These are phyloP conservation scores for Monotropa hypopitys DNA, from an alignment of 179 eudicot species.

Conservation along the genomic window DNA sequence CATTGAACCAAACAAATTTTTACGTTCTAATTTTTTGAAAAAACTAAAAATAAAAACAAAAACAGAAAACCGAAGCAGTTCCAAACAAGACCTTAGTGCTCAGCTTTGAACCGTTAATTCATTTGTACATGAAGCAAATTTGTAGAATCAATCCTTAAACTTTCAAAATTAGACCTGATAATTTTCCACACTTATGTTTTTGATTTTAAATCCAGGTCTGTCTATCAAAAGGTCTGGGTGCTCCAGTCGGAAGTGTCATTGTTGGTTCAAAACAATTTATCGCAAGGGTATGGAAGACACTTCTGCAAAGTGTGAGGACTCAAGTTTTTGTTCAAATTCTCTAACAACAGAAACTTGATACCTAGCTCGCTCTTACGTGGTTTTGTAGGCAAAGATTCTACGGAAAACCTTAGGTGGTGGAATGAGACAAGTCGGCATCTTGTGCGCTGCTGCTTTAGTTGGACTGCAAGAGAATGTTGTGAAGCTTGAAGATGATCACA, in stretches of 20 bases:
- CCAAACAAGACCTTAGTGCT: no score
- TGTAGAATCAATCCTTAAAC: background rate
- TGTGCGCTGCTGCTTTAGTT: slow-evolving; percentile 86
- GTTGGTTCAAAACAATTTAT: slow-evolving; percentile 79
- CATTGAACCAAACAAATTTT: no score
- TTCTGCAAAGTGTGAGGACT: background rate
- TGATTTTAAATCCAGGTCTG: slow-evolving; percentile 41
- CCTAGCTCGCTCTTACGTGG: background rate
- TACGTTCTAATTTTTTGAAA: no score
- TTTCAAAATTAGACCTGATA: background rate
- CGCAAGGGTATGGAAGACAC: slow-evolving; percentile 34
- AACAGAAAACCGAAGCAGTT: no score
- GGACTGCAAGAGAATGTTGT: slow-evolving; percentile 67
- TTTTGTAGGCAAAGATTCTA: slow-evolving; percentile 53
- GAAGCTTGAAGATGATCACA: slow-evolving; percentile 74
- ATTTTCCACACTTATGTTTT: background rate
- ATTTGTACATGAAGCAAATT: background rate
- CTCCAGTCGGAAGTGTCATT: slow-evolving; percentile 83
- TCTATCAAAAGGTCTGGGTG: slow-evolving; percentile 92
- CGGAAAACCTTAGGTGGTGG: slow-evolving; percentile 94
- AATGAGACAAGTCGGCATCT: slow-evolving; percentile 83
- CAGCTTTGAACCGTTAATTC: background rate
- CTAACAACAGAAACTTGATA: background rate
- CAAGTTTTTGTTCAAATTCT: background rate
- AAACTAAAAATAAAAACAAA: no score